Percentiles rank a stretch among this genome's conserved stretches.
These are phyloP conservation scores for Phylloporus sp. DNA, from an alignment of 768 basidiomycete species.

Conservation along the genomic window DNA sequence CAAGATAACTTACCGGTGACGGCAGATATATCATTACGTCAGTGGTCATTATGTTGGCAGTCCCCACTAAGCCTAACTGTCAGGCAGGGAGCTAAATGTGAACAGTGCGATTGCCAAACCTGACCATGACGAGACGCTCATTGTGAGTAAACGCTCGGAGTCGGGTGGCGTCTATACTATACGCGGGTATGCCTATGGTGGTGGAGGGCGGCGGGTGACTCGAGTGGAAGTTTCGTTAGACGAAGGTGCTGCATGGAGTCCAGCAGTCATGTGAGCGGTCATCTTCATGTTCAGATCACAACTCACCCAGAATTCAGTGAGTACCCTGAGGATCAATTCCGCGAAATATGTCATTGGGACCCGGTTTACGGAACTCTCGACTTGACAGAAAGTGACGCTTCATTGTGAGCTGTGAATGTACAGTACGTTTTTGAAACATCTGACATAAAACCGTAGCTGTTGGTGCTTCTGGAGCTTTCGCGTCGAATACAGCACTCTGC, in stretches of 20 bases:
- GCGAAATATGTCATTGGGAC: conserved; percentile 34
- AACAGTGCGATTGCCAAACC: conserved; percentile 57
- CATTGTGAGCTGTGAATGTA: conserved; percentile 34
- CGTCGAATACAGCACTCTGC: conserved; percentile 34
- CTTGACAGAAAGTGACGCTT: conserved; percentile 44
- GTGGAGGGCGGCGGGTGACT: conserved; percentile 55
- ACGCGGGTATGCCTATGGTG: conserved; percentile 59
- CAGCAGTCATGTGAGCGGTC: conserved; percentile 36
- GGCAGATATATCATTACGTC: conserved; percentile 35
- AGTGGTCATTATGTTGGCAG: conserved; percentile 7
- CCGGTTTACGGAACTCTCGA: conserved; percentile 48
- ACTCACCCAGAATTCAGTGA: conserved; percentile 17
- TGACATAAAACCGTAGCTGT: conserved; percentile 28
- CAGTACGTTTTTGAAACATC: background rate
- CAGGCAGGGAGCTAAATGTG: conserved; percentile 52
- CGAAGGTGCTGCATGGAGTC: conserved; percentile 46
- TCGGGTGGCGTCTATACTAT: conserved; percentile 34
- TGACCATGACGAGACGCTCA: conserved; percentile 47
- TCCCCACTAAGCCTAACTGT: conserved; percentile 17
- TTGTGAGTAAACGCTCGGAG: conserved; percentile 5
- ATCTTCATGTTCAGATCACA: background rate
- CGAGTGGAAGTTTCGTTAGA: conserved; percentile 58
- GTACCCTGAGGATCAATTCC: conserved; percentile 52
- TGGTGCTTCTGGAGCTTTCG: conserved; percentile 59
- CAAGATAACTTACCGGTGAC: background rate